Conservation (phyloP, 192 early-diverging fungal genomes). For the Linnemannia hyalina region DNA sequence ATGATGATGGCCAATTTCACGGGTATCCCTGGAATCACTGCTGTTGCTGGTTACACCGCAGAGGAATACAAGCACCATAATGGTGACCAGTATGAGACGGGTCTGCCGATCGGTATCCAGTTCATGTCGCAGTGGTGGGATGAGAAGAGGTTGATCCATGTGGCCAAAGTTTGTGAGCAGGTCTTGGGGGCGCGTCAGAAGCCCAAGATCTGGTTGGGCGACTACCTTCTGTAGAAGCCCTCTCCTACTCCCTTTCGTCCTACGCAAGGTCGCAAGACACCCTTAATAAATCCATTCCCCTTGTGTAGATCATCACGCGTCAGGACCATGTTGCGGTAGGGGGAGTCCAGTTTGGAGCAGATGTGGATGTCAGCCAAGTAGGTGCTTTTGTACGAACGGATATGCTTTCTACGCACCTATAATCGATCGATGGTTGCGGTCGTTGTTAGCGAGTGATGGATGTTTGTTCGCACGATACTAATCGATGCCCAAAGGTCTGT, state of each 20-base stretch:
- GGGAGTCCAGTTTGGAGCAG: not conserved
- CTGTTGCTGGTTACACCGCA: slow-evolving; percentile 70
- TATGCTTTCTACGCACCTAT: not conserved
- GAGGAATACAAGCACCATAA: slow-evolving; percentile 22
- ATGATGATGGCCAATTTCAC: slow-evolving; percentile 72
- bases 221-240: slow-evolving; percentile 7
- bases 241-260: not conserved
- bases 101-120: slow-evolving; percentile 76
- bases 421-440: not conserved
- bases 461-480: not conserved
- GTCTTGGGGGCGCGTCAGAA: slow-evolving; percentile 54
- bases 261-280: not conserved
- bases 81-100: slow-evolving; percentile 41
- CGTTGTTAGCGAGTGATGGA: not conserved
- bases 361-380: not conserved
- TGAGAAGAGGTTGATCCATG: slow-evolving; percentile 70
- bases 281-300: not conserved
- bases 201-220: slow-evolving; percentile 55
- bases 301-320: no score
- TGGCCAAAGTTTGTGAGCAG: slow-evolving; percentile 69
- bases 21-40: slow-evolving; percentile 73
- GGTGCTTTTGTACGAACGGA: not conserved
- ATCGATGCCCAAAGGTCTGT: no score
- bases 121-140: slow-evolving; percentile 80
- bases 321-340: not conserved